Percentiles rank a stretch among this genome's conserved stretches.
Conservation (phyloP, 2,329 filamentous ascomycete species). For the Pleomassaria siparia region DNA sequence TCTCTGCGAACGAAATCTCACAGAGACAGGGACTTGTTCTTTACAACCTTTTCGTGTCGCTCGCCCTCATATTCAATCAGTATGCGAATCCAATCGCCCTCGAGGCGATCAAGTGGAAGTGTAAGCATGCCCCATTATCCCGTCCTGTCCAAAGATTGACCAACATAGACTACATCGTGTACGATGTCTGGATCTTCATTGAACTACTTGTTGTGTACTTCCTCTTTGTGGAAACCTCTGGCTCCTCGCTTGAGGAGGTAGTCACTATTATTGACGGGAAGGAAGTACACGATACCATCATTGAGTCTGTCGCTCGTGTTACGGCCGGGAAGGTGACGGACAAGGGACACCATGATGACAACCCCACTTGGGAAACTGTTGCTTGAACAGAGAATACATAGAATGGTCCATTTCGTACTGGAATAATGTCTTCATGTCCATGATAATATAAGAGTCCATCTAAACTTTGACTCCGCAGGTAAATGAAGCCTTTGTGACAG, state of each 20-base stretch:
- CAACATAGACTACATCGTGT: slow-evolving; percentile 29
- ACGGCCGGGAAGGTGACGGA: slow-evolving; percentile 6
- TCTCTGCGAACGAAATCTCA: background rate
- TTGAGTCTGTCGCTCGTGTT: slow-evolving; percentile 8
- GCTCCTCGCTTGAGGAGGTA: slow-evolving; percentile 6
- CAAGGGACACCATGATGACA: background rate
- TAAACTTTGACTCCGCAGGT: too few species aligned
- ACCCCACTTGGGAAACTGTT: too few species aligned
- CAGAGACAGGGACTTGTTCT: background rate
- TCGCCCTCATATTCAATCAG: slow-evolving; percentile 2
- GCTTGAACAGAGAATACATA: too few species aligned
- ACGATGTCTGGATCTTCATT: slow-evolving; percentile 21
- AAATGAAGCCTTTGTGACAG: too few species aligned
- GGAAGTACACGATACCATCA: slow-evolving; percentile 9
- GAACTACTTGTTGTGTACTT: slow-evolving; percentile 20
- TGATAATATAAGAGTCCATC: too few species aligned
- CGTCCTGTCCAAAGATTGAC: slow-evolving; percentile 29
- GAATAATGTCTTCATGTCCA: too few species aligned
- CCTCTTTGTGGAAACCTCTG: slow-evolving; percentile 4
- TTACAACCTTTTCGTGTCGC: slow-evolving; percentile 3
- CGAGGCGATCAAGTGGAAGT: slow-evolving; percentile 8
- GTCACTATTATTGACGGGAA: slow-evolving; percentile 1
- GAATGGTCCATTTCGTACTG: too few species aligned
- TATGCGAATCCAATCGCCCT: slow-evolving; percentile 9
- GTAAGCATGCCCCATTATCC: background rate